Percentiles rank a stretch among this genome's conserved stretches.
Conservation (phyloP, 179 eudicot genomes). For the Drosera spatulata region DNA sequence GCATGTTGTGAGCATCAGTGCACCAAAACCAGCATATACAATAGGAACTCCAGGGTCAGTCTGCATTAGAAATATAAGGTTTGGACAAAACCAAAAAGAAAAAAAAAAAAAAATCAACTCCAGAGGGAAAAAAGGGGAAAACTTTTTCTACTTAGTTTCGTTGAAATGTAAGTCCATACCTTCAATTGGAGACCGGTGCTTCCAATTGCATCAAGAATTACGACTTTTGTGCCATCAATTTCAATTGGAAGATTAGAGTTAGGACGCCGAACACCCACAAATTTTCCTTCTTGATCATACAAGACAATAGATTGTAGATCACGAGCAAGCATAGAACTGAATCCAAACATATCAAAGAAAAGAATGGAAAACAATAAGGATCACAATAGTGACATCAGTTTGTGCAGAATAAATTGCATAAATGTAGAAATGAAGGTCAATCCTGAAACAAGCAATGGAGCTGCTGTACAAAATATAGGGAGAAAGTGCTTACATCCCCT, state of each 20-base stretch:
- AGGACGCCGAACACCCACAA: conserved; percentile 85
- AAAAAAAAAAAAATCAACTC: not conserved
- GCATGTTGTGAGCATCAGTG: conserved; percentile 93
- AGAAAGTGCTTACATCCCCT: conserved; percentile 80
- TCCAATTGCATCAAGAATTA: conserved; percentile 81
- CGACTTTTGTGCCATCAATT: conserved; percentile 75
- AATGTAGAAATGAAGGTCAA: no score
- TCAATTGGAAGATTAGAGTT: conserved; percentile 90
- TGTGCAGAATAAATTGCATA: no score
- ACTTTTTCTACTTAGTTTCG: not conserved
- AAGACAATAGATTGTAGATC: conserved; percentile 89
- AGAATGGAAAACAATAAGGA: not conserved
- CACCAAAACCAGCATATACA: conserved; percentile 96
- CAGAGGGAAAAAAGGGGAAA: not conserved
- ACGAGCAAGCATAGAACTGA: conserved; percentile 97
- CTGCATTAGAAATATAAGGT: conserved; percentile 20
- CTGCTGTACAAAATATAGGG: no score
- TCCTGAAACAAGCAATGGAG: no score
- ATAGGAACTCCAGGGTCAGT: conserved; percentile 98
- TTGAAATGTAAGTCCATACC: conserved; percentile 23
- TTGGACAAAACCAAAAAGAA: not conserved
- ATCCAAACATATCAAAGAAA: conserved; percentile 1
- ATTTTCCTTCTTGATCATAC: conserved; percentile 91
- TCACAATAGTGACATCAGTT: no score
- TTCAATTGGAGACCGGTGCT: conserved; percentile 90